Evolutionary conservation across 805 yeast genomes (phyloP).

Genomic region (Lipomyces starkeyi): DNA sequence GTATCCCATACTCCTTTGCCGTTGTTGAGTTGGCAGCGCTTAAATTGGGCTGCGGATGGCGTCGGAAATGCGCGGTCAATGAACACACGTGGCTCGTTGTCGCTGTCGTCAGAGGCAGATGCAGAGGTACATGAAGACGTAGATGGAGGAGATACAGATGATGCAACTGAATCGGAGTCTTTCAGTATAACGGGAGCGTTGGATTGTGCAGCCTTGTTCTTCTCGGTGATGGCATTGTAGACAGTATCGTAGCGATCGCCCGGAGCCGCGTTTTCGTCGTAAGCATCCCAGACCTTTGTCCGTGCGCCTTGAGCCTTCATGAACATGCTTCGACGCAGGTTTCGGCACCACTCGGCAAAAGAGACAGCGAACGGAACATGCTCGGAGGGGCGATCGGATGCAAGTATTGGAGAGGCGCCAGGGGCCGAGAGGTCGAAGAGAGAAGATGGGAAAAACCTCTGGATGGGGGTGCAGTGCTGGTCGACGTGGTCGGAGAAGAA

Average conservation of each 20-base stretch:
- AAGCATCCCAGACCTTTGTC: slow-evolving; percentile 33
- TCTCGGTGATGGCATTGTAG: slow-evolving; percentile 15
- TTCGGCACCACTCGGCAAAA: slow-evolving; percentile 28
- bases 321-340: slow-evolving; percentile 21
- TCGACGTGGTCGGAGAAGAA: slow-evolving; percentile 37
- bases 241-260: background rate
- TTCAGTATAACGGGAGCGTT: background rate
- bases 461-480: slow-evolving; percentile 28
- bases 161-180: background rate
- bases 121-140: slow-evolving; percentile 12
- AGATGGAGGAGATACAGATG: slow-evolving; percentile 1
- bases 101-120: slow-evolving; percentile 3
- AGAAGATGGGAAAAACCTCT: slow-evolving; percentile 31
- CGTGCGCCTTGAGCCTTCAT: slow-evolving; percentile 18
- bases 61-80: slow-evolving; percentile 56
- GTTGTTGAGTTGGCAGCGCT: slow-evolving; percentile 63
- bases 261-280: slow-evolving; percentile 11
- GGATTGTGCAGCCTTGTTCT: background rate
- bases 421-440: slow-evolving; percentile 21
- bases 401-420: slow-evolving; percentile 17
- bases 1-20: slow-evolving; percentile 86
- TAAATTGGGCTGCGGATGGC: slow-evolving; percentile 65
- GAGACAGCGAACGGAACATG: slow-evolving; percentile 9
- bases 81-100: slow-evolving; percentile 11
- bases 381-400: background rate